These are phyloP conservation scores for Phytophthora pseudosyringae DNA, from an alignment of 352 stramenopile genomes.

Conservation along the genomic window DNA sequence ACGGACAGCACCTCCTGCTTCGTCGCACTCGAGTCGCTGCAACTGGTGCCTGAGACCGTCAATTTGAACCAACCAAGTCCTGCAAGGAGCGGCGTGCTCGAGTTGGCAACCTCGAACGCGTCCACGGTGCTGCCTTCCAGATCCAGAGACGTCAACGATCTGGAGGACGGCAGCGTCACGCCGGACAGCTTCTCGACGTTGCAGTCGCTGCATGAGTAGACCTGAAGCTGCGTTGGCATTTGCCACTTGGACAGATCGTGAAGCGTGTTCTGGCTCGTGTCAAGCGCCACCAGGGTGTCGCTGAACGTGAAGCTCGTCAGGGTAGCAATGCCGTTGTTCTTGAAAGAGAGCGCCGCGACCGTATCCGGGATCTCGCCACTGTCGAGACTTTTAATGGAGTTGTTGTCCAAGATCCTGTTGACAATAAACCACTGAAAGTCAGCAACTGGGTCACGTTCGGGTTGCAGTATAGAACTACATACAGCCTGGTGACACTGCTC, in stretches of 20 bases:
- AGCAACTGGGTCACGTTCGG: constrained; percentile 1
- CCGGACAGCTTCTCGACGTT: constrained; percentile 36
- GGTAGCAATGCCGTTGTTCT: constrained; percentile 33
- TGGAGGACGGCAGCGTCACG: constrained; percentile 33
- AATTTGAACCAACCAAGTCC: constrained; percentile 24
- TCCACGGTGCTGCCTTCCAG: constrained; percentile 37
- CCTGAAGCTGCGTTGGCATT: constrained; percentile 41
- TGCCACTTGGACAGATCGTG: constrained; percentile 37
- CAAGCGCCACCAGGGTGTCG: constrained; percentile 27
- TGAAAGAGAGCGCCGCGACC: constrained; percentile 33
- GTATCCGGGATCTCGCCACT: constrained; percentile 30
- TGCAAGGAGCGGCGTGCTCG: constrained; percentile 22
- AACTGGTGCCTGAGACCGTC: constrained; percentile 32
- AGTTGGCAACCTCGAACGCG: constrained; percentile 35
- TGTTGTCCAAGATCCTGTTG: constrained; percentile 34
- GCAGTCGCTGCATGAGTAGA: constrained; percentile 40
- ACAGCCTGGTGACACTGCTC: constrained; percentile 31
- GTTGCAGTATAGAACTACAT: constrained; percentile 5
- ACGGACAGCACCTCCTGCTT: constrained; percentile 26
- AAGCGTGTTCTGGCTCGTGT: constrained; percentile 43
- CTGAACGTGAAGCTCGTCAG: constrained; percentile 35
- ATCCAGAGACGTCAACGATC: constrained; percentile 33
- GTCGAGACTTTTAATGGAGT: constrained; percentile 27
- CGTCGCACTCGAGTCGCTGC: constrained; percentile 32
- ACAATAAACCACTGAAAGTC: constrained; percentile 2